Evolutionary conservation across 306 rosid genomes (phyloP).

Genomic region (Boehmeria nivea): DNA sequence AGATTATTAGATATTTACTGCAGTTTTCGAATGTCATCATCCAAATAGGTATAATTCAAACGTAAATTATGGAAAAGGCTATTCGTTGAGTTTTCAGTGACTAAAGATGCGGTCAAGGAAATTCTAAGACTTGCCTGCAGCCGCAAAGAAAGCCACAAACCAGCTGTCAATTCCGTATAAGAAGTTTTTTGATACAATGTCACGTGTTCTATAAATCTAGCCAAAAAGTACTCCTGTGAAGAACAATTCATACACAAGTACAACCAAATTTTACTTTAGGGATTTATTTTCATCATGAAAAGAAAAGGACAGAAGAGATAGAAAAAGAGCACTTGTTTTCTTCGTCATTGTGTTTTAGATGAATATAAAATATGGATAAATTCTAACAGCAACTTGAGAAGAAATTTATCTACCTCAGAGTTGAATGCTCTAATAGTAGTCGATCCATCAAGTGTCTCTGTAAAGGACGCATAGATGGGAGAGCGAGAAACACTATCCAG

Average conservation of each 20-base stretch:
- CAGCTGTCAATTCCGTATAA: slow-evolving; percentile 81
- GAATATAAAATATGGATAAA: too few relatives aligned
- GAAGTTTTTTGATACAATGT: slow-evolving; percentile 84
- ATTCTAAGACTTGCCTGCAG: slow-evolving; percentile 59
- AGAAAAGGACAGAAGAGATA: too few relatives aligned
- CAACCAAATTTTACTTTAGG: slow-evolving; percentile 8
- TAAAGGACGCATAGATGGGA: slow-evolving; percentile 91
- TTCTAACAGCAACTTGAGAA: too few relatives aligned
- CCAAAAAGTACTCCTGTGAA: slow-evolving; percentile 64
- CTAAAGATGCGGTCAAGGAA: too few relatives aligned
- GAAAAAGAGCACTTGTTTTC: too few relatives aligned
- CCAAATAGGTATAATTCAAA: too few relatives aligned
- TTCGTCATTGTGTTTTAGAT: too few relatives aligned
- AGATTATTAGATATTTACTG: too few relatives aligned
- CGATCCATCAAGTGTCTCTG: slow-evolving; percentile 89
- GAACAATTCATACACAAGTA: slow-evolving; percentile 11
- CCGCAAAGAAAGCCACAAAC: slow-evolving; percentile 96
- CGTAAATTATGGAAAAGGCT: too few relatives aligned
- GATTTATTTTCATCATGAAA: not conserved
- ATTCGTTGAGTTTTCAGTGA: too few relatives aligned
- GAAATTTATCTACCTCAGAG: slow-evolving; percentile 65
- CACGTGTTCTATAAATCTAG: slow-evolving; percentile 58
- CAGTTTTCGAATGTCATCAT: too few relatives aligned
- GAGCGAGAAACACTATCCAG: slow-evolving; percentile 95
- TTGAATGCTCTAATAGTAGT: slow-evolving; percentile 84